phyloP scores from a whole-genome alignment of 225 moss, liverwort and hornwort genomes.

The Anthoceros angustus region DNA sequence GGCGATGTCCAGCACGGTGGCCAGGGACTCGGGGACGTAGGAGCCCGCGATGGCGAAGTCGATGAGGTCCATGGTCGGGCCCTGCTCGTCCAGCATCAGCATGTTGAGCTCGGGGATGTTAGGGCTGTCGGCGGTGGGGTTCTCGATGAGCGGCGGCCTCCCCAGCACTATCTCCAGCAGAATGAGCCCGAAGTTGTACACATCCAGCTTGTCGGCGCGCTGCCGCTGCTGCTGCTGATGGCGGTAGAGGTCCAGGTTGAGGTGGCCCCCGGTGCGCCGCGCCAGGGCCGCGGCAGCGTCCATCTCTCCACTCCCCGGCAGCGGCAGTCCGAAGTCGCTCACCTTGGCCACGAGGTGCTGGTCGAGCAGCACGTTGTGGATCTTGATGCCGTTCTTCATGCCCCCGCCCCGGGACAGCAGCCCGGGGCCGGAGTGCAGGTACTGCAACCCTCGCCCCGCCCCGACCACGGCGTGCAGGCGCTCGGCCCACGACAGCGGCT shows the following conservation, averaged over 20 bases:
- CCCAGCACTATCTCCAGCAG: constrained; percentile 87
- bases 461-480: constrained; percentile 79
- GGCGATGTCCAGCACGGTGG: constrained; percentile 85
- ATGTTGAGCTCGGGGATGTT: constrained; percentile 26
- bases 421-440: constrained; percentile 79
- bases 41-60: constrained; percentile 54
- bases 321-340: constrained; percentile 65
- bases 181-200: constrained; percentile 78
- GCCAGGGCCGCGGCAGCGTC: background rate
- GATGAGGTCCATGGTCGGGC: constrained; percentile 76
- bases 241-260: background rate
- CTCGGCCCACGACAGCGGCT: constrained; percentile 64
- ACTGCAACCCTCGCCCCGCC: constrained; percentile 80
- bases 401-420: constrained; percentile 22
- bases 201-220: constrained; percentile 75
- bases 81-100: constrained; percentile 45
- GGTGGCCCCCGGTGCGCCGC: background rate
- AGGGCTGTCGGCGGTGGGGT: constrained; percentile 33
- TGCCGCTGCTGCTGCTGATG: constrained; percentile 35
- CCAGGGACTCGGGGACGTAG: constrained; percentile 71
- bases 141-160: constrained; percentile 70
- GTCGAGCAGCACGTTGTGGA: constrained; percentile 72
- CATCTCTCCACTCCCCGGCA: background rate
- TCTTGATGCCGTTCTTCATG: constrained; percentile 80
- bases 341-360: constrained; percentile 82